Conservation (phyloP, 2,329 filamentous ascomycete species). For the Cercospora berteroae region DNA sequence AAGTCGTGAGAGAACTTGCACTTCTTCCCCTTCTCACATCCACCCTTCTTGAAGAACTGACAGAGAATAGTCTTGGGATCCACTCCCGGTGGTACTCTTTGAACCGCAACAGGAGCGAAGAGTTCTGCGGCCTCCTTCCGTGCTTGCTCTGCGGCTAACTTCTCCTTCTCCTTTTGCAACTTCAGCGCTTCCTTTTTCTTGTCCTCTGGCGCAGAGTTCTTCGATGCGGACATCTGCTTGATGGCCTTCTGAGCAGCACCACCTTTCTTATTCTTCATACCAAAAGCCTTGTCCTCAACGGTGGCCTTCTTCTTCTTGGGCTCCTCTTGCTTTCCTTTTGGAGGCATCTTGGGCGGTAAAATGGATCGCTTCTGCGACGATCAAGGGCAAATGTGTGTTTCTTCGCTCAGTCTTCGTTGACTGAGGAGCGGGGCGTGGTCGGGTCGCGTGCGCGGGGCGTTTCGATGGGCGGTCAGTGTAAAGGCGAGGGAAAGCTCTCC, state of each 20-base stretch:
- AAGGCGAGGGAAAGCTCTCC: slow-evolving; percentile 39
- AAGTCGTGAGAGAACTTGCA: slow-evolving; percentile 98
- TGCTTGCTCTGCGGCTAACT: slow-evolving; percentile 83
- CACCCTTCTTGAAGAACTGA: slow-evolving; percentile 94
- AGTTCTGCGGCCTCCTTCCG: slow-evolving; percentile 76
- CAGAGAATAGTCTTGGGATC: slow-evolving; percentile 97
- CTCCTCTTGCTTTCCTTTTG: slow-evolving; percentile 57
- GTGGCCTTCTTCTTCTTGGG: slow-evolving; percentile 61
- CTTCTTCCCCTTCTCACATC: slow-evolving; percentile 93
- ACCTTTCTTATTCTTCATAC: slow-evolving; percentile 99
- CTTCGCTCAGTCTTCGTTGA: slow-evolving; percentile 20
- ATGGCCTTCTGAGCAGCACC: slow-evolving; percentile 87
- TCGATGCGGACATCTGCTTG: slow-evolving; percentile 73
- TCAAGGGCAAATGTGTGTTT: slow-evolving; percentile 1
- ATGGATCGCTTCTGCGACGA: slow-evolving; percentile 1
- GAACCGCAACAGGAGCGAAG: slow-evolving; percentile 89
- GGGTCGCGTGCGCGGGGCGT: slow-evolving; percentile 8
- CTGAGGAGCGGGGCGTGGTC: neutral
- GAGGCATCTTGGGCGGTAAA: slow-evolving; percentile 61
- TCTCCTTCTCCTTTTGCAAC: slow-evolving; percentile 73
- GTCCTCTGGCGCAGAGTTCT: slow-evolving; percentile 74
- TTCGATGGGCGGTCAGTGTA: slow-evolving; percentile 22
- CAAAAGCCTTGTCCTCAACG: slow-evolving; percentile 89
- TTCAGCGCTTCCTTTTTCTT: slow-evolving; percentile 73
- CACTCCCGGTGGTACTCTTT: slow-evolving; percentile 96